Percentiles rank a stretch among this genome's conserved stretches.
Evolutionary conservation across 2,329 filamentous ascomycete species (phyloP).

Genomic region (Penicillium glabrum): DNA sequence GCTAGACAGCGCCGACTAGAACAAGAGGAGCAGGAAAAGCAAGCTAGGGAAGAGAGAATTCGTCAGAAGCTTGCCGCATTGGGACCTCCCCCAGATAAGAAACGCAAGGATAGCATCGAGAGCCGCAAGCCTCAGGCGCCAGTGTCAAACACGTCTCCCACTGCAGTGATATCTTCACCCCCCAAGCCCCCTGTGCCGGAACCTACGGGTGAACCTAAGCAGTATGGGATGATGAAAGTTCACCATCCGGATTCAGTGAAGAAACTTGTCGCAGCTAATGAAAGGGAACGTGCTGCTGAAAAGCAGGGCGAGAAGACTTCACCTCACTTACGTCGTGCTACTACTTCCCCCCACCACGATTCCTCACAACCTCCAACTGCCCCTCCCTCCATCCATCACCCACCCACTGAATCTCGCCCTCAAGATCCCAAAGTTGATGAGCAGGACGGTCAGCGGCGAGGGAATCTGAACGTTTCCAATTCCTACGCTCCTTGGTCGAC

Average conservation of each 20-base stretch:
- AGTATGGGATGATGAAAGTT: constrained; percentile 64
- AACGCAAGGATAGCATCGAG: constrained; percentile 28
- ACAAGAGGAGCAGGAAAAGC: constrained; percentile 57
- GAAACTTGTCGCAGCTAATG: constrained; percentile 40
- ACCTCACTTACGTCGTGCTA: constrained; percentile 27
- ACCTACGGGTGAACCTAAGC: constrained; percentile 57
- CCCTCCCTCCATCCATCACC: constrained; percentile 4
- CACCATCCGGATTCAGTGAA: constrained; percentile 57
- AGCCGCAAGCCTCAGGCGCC: constrained; percentile 24
- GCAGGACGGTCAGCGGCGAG: constrained; percentile 37
- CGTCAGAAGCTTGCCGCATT: constrained; percentile 57
- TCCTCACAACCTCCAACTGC: constrained; percentile 4
- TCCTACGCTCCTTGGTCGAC: constrained; percentile 41
- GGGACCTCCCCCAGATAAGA: constrained; percentile 46
- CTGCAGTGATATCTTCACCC: constrained; percentile 47
- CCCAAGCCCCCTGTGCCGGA: constrained; percentile 60
- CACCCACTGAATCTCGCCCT: constrained; percentile 21
- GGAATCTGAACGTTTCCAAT: constrained; percentile 36
- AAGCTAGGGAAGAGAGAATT: constrained; percentile 58
- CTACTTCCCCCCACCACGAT: constrained; percentile 28
- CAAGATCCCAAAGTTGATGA: constrained; percentile 35
- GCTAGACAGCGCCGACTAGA: constrained; percentile 56
- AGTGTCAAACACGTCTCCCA: constrained; percentile 18
- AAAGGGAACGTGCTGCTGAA: constrained; percentile 37
- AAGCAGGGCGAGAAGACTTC: constrained; percentile 26